Evolutionary conservation across 306 rosid species (phyloP).

Genomic region (Fragaria vesca): DNA sequence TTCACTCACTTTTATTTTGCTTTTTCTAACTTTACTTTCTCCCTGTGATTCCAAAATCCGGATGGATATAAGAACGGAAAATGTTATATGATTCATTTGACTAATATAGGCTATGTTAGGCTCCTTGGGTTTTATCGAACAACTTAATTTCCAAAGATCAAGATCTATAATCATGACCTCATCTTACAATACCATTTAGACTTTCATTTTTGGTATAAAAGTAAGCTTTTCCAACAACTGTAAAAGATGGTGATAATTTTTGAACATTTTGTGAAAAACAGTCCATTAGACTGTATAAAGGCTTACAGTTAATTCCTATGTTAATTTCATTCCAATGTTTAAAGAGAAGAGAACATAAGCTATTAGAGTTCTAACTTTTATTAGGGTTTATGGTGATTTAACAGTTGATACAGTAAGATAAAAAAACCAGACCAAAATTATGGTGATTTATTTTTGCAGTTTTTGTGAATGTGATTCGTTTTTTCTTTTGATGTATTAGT

Average conservation of each 20-base stretch:
- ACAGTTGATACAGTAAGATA: neutral
- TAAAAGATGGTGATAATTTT: neutral
- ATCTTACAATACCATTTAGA: neutral
- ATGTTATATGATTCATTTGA: neutral
- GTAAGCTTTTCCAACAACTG: neutral
- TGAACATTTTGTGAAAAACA: neutral
- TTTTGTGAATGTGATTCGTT: neutral
- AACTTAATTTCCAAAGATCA: neutral
- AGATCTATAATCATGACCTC: neutral
- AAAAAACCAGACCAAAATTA: neutral
- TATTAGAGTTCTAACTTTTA: neutral
- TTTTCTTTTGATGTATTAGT: neutral
- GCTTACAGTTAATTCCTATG: neutral
- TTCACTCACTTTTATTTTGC: neutral
- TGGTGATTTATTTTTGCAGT: neutral
- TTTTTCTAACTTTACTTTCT: neutral
- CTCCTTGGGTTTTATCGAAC: neutral
- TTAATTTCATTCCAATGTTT: neutral
- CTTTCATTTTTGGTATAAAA: neutral
- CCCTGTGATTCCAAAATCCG: neutral
- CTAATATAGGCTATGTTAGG: neutral
- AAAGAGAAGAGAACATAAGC: neutral
- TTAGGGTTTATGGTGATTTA: neutral
- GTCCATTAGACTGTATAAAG: neutral
- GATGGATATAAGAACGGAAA: neutral